Evolutionary conservation across 768 basidiomycete genomes (phyloP).

Genomic region (Candolleomyces aberdarensis): DNA sequence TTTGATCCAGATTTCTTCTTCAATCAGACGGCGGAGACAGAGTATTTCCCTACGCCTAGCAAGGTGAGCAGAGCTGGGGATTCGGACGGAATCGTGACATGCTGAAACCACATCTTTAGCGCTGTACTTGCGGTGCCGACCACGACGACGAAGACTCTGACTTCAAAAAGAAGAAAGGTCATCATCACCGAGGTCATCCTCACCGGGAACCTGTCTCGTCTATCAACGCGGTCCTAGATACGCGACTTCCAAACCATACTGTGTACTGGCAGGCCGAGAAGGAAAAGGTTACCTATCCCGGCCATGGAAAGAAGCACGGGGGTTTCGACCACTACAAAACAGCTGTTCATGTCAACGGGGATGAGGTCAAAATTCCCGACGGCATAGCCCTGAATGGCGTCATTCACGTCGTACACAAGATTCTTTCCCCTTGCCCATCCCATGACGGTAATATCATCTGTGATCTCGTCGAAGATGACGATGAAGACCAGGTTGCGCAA

Average conservation of each 20-base stretch:
- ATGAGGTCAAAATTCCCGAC: constrained; percentile 38
- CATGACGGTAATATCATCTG: constrained; percentile 7
- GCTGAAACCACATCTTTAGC: not conserved
- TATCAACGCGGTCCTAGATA: constrained; percentile 35
- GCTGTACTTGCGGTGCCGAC: not conserved
- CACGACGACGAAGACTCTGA: not conserved
- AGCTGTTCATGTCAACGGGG: constrained; percentile 38
- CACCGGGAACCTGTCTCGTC: constrained; percentile 29
- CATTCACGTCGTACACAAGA: constrained; percentile 42
- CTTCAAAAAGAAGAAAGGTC: not conserved
- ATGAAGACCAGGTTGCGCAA: constrained; percentile 21
- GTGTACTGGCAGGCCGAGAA: constrained; percentile 47
- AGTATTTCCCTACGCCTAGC: too few species aligned
- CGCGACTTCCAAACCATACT: constrained; percentile 40
- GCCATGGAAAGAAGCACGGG: constrained; percentile 22
- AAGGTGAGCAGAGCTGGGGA: too few species aligned
- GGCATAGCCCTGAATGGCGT: constrained; percentile 56
- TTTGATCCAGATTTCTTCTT: constrained; percentile 23
- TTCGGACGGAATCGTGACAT: too few species aligned
- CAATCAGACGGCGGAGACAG: constrained; percentile 21
- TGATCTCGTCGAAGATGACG: not conserved
- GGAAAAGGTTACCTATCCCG: constrained; percentile 39
- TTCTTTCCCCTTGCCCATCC: constrained; percentile 38
- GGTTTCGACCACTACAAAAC: constrained; percentile 25
- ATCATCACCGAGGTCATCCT: constrained; percentile 11